Percentiles rank a stretch among this genome's conserved stretches.
These are phyloP conservation scores for Blastocystis sp. DNA, from an alignment of 352 stramenopile species.

Conservation along the genomic window DNA sequence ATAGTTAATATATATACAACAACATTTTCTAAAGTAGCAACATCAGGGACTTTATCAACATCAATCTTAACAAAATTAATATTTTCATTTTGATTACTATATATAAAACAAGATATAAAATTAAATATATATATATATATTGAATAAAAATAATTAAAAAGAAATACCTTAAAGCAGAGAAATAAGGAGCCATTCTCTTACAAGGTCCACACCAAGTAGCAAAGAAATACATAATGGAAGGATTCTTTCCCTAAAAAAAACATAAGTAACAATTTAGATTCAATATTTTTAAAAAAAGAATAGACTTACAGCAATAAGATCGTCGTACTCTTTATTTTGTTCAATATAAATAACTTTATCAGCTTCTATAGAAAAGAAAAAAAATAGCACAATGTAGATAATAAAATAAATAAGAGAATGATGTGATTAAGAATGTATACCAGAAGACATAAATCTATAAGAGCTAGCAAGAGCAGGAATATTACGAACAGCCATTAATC, in stretches of 20 bases:
- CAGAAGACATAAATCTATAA: no score
- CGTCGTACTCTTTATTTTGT: conserved; percentile 21
- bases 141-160: neutral
- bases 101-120: no score
- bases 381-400: no score
- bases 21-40: conserved; percentile 29
- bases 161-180: conserved; percentile 48
- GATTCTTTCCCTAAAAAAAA: conserved; percentile 37
- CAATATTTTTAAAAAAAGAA: neutral
- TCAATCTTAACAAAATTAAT: conserved; percentile 56
- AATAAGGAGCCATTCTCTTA: conserved; percentile 55
- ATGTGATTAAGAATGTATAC: no score
- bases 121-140: no score
- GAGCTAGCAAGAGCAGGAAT: no score
- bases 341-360: conserved; percentile 36
- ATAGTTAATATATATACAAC: no score
- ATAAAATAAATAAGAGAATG: no score
- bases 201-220: conserved; percentile 62
- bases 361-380: neutral
- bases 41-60: conserved; percentile 49
- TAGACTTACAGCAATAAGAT: neutral
- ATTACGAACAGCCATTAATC: no score
- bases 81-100: conserved; percentile 43
- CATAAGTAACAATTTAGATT: no score
- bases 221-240: conserved; percentile 56